A percentile compares a stretch with the other conserved stretches of the same genome.
Conservation (phyloP, 2,329 filamentous ascomycete species). For the Dothideomycetes sp. region DNA sequence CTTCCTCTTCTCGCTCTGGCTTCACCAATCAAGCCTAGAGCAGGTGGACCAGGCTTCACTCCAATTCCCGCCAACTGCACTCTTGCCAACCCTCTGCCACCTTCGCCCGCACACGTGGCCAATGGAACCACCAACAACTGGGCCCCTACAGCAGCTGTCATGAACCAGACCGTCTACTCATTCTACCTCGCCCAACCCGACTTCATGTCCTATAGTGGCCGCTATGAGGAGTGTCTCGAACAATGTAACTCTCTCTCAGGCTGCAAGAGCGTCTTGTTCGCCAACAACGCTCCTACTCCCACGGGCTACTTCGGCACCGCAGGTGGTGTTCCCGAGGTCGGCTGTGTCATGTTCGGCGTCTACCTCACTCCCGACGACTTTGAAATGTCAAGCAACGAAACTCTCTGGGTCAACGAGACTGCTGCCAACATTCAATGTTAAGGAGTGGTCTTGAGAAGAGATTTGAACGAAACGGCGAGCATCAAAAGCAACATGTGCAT, state of each 20-base stretch:
- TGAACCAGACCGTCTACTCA: conserved; percentile 18
- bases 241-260: conserved; percentile 29
- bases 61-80: conserved; percentile 26
- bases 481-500: neutral
- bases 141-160: conserved; percentile 16
- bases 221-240: conserved; percentile 23
- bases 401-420: conserved; percentile 20
- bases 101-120: conserved; percentile 4
- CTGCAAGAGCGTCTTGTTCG: conserved; percentile 27
- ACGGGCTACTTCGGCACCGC: conserved; percentile 21
- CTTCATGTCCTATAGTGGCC: conserved; percentile 5
- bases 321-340: conserved; percentile 21
- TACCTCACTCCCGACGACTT: conserved; percentile 20
- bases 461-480: neutral
- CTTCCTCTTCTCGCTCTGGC: conserved; percentile 5
- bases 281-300: conserved; percentile 25
- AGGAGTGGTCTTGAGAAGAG: conserved; percentile 2
- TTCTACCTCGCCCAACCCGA: conserved; percentile 23
- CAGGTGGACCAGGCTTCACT: conserved; percentile 22
- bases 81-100: conserved; percentile 20
- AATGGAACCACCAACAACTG: conserved; percentile 14
- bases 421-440: conserved; percentile 23
- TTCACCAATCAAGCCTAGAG: conserved; percentile 14
- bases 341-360: conserved; percentile 25
- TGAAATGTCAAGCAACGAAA: conserved; percentile 18